phyloP scores from a whole-genome alignment of 1,284 basidiomycete genomes.

The Irpex lacteus region DNA sequence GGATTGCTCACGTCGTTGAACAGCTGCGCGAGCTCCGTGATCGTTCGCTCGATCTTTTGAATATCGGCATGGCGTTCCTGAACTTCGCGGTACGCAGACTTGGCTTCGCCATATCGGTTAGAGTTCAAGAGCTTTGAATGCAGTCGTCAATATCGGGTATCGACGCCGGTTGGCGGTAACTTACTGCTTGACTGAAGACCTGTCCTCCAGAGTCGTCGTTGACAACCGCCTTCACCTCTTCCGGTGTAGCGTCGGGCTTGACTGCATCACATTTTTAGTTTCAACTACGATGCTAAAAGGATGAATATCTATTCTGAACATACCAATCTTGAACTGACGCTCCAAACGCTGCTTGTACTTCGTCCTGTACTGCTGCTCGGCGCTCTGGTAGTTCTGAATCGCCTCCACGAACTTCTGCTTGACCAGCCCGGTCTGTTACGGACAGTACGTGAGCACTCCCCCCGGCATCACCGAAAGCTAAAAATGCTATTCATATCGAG shows the following conservation, averaged over 20 bases:
- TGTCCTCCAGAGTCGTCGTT: constrained; percentile 84
- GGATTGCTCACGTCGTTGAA: constrained; percentile 79
- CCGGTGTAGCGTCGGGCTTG: constrained; percentile 92
- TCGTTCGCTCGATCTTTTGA: constrained; percentile 89
- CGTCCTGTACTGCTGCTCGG: constrained; percentile 90
- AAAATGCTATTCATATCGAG: constrained; percentile 10
- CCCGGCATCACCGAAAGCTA: neutral
- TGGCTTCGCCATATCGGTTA: constrained; percentile 88
- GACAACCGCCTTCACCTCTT: constrained; percentile 86
- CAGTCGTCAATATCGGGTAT: constrained; percentile 1
- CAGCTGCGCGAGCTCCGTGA: constrained; percentile 91
- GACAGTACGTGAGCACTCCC: neutral
- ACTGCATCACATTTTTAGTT: constrained; percentile 42
- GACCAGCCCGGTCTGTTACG: constrained; percentile 62
- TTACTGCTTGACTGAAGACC: constrained; percentile 93
- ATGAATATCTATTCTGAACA: constrained; percentile 21
- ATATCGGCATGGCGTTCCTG: constrained; percentile 97
- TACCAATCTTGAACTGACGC: constrained; percentile 93
- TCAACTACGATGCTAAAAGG: neutral
- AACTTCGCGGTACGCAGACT: constrained; percentile 91
- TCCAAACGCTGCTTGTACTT: constrained; percentile 95
- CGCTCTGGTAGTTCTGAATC: constrained; percentile 85
- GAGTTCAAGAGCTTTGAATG: constrained; percentile 76
- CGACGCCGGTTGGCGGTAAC: constrained; percentile 25
- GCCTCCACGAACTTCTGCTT: constrained; percentile 84